Percentiles rank a stretch among this genome's conserved stretches.
phyloP scores from a whole-genome alignment of 2,329 filamentous ascomycete genomes.

The Verticillium klebahnii region DNA sequence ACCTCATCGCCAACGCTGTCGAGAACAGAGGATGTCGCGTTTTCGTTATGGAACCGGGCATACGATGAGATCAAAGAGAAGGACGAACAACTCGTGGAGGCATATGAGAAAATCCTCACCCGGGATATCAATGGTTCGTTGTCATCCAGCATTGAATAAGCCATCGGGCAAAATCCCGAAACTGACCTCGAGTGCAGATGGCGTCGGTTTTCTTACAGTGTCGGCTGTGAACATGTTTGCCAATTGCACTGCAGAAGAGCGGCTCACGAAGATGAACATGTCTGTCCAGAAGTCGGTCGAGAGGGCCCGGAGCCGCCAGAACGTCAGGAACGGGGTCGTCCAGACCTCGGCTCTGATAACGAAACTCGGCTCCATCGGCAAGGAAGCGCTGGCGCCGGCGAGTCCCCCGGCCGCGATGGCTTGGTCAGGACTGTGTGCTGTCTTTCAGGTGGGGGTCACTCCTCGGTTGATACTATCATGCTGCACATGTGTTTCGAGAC shows the following conservation, averaged over 20 bases:
- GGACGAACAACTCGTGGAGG: background rate
- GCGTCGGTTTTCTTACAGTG: background rate
- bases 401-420: background rate
- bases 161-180: no score
- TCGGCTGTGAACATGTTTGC: background rate
- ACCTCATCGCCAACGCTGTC: background rate
- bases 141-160: background rate
- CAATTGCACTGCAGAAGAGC: background rate
- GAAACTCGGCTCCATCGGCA: background rate
- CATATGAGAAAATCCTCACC: background rate
- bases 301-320: background rate
- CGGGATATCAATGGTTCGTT: background rate
- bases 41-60: background rate
- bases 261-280: background rate
- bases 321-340: background rate
- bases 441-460: background rate
- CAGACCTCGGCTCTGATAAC: background rate
- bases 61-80: background rate
- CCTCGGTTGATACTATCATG: background rate
- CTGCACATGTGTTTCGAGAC: no score
- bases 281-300: background rate
- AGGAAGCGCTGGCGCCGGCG: background rate
- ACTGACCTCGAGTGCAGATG: background rate
- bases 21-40: background rate
- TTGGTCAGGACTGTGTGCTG: background rate